These are phyloP conservation scores for Fusarium clavum DNA, from an alignment of 2,329 filamentous ascomycete species.

Conservation along the genomic window DNA sequence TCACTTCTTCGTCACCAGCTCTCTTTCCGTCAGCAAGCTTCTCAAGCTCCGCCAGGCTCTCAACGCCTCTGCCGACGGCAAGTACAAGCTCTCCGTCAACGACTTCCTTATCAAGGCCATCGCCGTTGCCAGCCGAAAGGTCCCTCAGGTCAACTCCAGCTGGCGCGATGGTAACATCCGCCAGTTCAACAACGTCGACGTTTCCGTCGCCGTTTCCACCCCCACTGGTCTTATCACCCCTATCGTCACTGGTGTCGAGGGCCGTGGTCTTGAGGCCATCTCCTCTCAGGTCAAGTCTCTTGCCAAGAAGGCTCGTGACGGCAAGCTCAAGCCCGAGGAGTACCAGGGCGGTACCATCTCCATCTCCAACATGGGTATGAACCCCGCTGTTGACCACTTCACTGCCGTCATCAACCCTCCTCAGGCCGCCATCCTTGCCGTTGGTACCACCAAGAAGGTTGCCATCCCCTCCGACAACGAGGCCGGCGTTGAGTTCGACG, in stretches of 20 bases:
- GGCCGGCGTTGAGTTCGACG: constrained; percentile 87
- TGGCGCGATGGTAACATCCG: constrained; percentile 93
- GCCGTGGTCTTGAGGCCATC: constrained; percentile 88
- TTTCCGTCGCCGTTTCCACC: constrained; percentile 95
- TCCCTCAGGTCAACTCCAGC: constrained; percentile 94
- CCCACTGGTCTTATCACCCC: constrained; percentile 96
- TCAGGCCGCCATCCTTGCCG: constrained; percentile 93
- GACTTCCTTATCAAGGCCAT: constrained; percentile 99
- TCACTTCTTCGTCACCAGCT: constrained; percentile 96
- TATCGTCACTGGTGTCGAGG: constrained; percentile 90
- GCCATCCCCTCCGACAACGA: constrained; percentile 87
- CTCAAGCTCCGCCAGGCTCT: constrained; percentile 95
- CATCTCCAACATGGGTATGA: constrained; percentile 99
- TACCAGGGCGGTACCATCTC: constrained; percentile 99
- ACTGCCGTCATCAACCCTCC: constrained; percentile 99
- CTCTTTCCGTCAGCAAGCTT: constrained; percentile 92
- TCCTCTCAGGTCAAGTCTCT: constrained; percentile 93
- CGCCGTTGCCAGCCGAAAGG: constrained; percentile 88
- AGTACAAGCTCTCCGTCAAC: constrained; percentile 99
- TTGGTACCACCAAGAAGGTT: constrained; percentile 96
- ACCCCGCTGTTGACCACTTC: constrained; percentile 93
- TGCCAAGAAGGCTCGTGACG: constrained; percentile 93
- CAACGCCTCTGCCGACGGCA: constrained; percentile 87
- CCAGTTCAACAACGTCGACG: constrained; percentile 91
- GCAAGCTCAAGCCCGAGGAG: constrained; percentile 99